phyloP scores from a whole-genome alignment of 2,329 filamentous ascomycete genomes.

The Fusarium sp. region DNA sequence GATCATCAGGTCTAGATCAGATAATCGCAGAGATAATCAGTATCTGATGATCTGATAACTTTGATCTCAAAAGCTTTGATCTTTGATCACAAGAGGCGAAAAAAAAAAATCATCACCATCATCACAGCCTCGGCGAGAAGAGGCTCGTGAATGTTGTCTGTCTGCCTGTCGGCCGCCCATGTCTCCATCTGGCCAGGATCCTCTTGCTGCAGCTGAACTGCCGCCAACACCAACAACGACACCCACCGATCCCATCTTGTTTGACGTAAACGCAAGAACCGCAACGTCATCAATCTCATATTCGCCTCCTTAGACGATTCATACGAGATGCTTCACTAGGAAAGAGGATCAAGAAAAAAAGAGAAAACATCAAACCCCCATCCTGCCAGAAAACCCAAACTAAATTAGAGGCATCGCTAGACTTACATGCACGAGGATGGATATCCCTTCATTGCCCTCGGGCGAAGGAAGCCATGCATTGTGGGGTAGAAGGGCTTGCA shows the following conservation, averaged over 20 bases:
- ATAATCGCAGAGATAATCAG: conserved; percentile 18
- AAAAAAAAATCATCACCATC: background rate
- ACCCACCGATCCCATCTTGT: background rate
- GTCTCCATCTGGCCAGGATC: background rate
- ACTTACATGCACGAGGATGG: background rate
- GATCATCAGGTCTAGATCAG: background rate
- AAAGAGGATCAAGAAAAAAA: background rate
- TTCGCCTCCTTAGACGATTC: conserved; percentile 9
- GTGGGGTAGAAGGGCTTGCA: conserved; percentile 17
- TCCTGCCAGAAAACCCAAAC: background rate
- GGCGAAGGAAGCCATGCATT: conserved; percentile 2
- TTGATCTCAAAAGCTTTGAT: conserved; percentile 20
- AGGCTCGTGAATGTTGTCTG: background rate
- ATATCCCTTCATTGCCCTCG: background rate
- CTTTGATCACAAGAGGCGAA: background rate
- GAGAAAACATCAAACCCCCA: background rate
- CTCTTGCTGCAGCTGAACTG: background rate
- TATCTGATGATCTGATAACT: conserved; percentile 38
- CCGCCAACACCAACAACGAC: conserved; percentile 7
- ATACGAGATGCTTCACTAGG: background rate
- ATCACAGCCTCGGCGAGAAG: background rate
- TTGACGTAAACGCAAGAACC: conserved; percentile 3
- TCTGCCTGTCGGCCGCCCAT: background rate
- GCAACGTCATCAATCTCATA: conserved; percentile 9
- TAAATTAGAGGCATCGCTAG: background rate